phyloP scores from a whole-genome alignment of 2,329 filamentous ascomycete species.

The Trichophyton benhamiae region DNA sequence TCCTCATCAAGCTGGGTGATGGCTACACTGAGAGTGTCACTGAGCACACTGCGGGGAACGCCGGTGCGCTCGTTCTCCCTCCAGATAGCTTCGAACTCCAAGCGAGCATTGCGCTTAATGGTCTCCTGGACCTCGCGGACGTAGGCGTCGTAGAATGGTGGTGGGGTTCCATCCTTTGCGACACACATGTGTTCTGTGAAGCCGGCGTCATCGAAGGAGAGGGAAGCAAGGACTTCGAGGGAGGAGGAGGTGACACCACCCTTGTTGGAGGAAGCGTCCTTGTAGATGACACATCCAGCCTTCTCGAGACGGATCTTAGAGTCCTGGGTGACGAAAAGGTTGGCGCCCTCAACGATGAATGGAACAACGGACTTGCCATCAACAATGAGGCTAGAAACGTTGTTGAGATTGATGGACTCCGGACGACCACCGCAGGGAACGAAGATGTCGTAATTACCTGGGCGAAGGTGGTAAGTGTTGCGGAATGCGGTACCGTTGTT shows the following conservation, averaged over 20 bases:
- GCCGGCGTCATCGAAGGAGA: conserved; percentile 81
- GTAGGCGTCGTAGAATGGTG: conserved; percentile 85
- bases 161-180: conserved; percentile 59
- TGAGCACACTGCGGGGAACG: conserved; percentile 68
- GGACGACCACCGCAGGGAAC: conserved; percentile 94
- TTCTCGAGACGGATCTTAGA: conserved; percentile 90
- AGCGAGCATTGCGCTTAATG: conserved; percentile 78
- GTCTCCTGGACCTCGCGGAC: conserved; percentile 82
- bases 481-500: conserved; percentile 91
- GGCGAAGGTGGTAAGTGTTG: conserved; percentile 89
- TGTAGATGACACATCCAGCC: conserved; percentile 90
- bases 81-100: conserved; percentile 99
- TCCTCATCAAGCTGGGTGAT: conserved; percentile 97
- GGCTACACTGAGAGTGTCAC: conserved; percentile 76
- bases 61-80: conserved; percentile 77
- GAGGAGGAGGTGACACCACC: conserved; percentile 96
- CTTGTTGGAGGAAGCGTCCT: conserved; percentile 97
- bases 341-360: conserved; percentile 95
- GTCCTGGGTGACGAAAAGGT: conserved; percentile 97
- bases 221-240: conserved; percentile 82
- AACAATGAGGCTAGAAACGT: conserved; percentile 75
- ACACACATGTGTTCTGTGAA: conserved; percentile 95
- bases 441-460: conserved; percentile 67
- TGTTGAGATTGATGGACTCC: conserved; percentile 87
- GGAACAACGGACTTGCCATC: conserved; percentile 78